Conservation (phyloP, 306 rosid species). For the Vachellia pachyceras region DNA sequence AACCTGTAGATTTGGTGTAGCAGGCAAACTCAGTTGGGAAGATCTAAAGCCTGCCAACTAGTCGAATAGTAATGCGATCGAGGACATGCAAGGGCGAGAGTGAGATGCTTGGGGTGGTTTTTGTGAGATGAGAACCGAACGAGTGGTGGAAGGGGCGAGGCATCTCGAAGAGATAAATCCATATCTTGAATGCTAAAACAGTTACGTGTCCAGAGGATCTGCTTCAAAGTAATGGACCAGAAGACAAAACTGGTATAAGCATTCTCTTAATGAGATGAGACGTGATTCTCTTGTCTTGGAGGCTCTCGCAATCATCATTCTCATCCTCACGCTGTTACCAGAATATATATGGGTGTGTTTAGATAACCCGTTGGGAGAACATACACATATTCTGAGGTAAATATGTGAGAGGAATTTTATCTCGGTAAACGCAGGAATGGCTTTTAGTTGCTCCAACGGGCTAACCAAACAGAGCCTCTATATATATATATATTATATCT, state of each 20-base stretch:
- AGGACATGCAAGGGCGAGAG: not conserved
- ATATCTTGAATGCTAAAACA: not conserved
- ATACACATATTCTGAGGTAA: too few species aligned
- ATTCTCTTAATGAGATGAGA: not conserved
- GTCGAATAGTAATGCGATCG: not conserved
- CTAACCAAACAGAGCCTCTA: too few species aligned
- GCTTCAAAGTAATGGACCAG: not conserved
- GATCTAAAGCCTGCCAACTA: too few species aligned
- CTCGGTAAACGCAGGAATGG: too few species aligned
- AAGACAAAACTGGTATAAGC: not conserved
- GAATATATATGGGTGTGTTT: too few species aligned
- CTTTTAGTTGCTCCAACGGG: too few species aligned
- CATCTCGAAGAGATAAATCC: not conserved
- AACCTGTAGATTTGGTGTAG: too few species aligned
- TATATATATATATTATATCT: too few species aligned
- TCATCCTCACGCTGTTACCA: not conserved
- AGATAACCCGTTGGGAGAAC: too few species aligned
- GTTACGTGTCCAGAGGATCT: not conserved
- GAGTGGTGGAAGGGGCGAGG: not conserved
- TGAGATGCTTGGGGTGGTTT: not conserved
- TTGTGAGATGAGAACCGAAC: not conserved
- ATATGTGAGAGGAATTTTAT: too few species aligned
- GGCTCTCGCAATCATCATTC: not conserved
- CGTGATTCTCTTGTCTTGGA: not conserved
- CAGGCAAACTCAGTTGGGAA: too few species aligned